Conservation (phyloP, 2,329 filamentous ascomycete genomes). For the Aspergillus latus region DNA sequence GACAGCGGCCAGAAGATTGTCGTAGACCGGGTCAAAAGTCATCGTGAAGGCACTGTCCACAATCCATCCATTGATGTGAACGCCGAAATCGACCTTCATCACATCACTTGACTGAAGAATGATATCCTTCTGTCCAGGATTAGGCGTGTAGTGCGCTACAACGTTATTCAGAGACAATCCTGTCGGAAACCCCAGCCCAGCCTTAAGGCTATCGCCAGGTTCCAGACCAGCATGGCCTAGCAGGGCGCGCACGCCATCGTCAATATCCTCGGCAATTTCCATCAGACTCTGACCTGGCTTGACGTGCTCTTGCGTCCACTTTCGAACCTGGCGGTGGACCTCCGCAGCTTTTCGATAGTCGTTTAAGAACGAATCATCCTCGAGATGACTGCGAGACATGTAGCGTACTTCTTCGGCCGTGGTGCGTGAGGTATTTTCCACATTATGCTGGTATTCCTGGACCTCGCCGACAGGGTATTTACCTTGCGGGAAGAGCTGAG, state of each 20-base stretch:
- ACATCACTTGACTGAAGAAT: slow-evolving; percentile 71
- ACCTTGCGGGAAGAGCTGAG: slow-evolving; percentile 47
- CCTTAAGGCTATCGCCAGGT: slow-evolving; percentile 51
- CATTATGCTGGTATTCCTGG: slow-evolving; percentile 39
- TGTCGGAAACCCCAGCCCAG: slow-evolving; percentile 58
- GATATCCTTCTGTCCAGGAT: slow-evolving; percentile 64
- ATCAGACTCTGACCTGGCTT: slow-evolving; percentile 53
- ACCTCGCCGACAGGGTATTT: slow-evolving; percentile 50
- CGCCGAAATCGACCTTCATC: slow-evolving; percentile 79
- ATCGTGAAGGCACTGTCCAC: slow-evolving; percentile 81
- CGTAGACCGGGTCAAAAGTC: slow-evolving; percentile 71
- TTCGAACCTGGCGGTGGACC: slow-evolving; percentile 56
- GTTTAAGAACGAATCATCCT: slow-evolving; percentile 51
- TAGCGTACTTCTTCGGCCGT: slow-evolving; percentile 51
- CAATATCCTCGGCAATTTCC: slow-evolving; percentile 54
- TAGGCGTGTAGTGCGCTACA: slow-evolving; percentile 59
- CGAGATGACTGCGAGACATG: slow-evolving; percentile 38
- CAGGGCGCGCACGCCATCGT: slow-evolving; percentile 55
- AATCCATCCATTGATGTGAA: slow-evolving; percentile 76
- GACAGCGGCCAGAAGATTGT: slow-evolving; percentile 71
- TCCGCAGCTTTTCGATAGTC: slow-evolving; percentile 60
- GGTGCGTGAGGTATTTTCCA: slow-evolving; percentile 48
- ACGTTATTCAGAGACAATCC: slow-evolving; percentile 55
- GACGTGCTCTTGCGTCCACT: slow-evolving; percentile 49
- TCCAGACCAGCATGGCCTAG: slow-evolving; percentile 54